phyloP scores from a whole-genome alignment of 2,329 filamentous ascomycete species.

The Colletotrichum sp. region DNA sequence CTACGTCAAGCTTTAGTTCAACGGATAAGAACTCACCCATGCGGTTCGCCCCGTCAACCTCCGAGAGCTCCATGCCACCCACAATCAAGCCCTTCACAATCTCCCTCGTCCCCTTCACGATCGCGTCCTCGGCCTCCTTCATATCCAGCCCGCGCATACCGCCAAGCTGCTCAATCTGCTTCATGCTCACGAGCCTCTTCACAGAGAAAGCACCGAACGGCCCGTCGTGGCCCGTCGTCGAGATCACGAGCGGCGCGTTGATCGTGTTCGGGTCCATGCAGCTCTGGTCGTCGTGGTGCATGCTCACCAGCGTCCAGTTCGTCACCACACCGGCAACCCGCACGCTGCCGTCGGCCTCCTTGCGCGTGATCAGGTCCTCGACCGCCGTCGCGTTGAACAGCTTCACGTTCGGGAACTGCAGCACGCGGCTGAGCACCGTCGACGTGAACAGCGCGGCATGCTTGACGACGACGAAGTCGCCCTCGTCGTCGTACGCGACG shows the following conservation, averaged over 20 bases:
- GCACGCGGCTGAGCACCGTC: slow-evolving; percentile 82
- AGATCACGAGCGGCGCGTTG: slow-evolving; percentile 88
- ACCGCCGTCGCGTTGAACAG: slow-evolving; percentile 95
- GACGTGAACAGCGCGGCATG: slow-evolving; percentile 92
- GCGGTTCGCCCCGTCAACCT: slow-evolving; percentile 88
- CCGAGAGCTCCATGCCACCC: slow-evolving; percentile 93
- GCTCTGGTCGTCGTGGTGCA: slow-evolving; percentile 87
- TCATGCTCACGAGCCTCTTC: slow-evolving; percentile 91
- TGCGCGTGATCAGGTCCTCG: slow-evolving; percentile 89
- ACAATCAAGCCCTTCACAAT: slow-evolving; percentile 87
- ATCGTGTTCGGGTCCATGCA: slow-evolving; percentile 99
- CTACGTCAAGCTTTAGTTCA: no score
- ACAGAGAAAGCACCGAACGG: slow-evolving; percentile 91
- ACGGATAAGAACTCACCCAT: slow-evolving; percentile 63
- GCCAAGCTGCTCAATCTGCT: slow-evolving; percentile 80
- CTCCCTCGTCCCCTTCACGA: slow-evolving; percentile 90
- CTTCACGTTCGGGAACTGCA: slow-evolving; percentile 89
- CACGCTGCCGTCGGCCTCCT: slow-evolving; percentile 55
- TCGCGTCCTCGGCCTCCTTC: slow-evolving; percentile 89
- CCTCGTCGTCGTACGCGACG: slow-evolving; percentile 80
- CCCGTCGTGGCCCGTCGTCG: slow-evolving; percentile 88
- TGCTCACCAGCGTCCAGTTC: slow-evolving; percentile 92
- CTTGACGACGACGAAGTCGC: slow-evolving; percentile 89
- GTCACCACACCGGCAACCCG: slow-evolving; percentile 89
- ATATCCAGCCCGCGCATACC: slow-evolving; percentile 95